Evolutionary conservation across 768 basidiomycete genomes (phyloP).

Genomic region (Amanita polypyramis): DNA sequence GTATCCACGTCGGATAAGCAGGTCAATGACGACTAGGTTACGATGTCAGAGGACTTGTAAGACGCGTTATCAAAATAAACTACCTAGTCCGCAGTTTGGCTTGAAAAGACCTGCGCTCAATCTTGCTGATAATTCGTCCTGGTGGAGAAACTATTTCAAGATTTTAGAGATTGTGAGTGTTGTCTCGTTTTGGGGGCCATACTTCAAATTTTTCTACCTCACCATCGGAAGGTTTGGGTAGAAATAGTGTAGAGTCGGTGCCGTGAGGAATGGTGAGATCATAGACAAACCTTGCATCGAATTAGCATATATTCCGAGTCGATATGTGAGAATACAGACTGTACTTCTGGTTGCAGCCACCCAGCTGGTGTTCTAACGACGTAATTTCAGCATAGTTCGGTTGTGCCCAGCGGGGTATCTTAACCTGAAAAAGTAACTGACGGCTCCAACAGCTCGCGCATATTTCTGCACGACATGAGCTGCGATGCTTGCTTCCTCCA

Average conservation of each 20-base stretch:
- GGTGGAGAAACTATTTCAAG: conserved; percentile 45
- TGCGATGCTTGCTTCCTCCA: conserved; percentile 83
- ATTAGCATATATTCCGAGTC: neutral
- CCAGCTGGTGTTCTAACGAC: conserved; percentile 43
- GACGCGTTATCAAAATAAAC: conserved; percentile 7
- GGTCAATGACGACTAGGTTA: conserved; percentile 74
- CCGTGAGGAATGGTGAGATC: conserved; percentile 62
- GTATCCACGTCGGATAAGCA: conserved; percentile 78
- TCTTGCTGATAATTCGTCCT: conserved; percentile 49
- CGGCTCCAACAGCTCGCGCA: conserved; percentile 50
- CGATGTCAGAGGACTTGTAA: neutral
- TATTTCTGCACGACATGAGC: conserved; percentile 52
- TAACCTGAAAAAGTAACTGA: conserved; percentile 78
- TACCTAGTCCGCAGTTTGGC: conserved; percentile 82
- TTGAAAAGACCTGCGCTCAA: conserved; percentile 77
- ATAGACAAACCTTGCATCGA: conserved; percentile 59
- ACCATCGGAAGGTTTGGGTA: conserved; percentile 73
- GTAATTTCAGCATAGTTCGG: neutral
- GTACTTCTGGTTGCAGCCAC: conserved; percentile 82
- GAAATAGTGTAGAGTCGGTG: conserved; percentile 35
- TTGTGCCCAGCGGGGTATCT: neutral
- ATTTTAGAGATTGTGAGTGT: neutral
- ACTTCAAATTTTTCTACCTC: conserved; percentile 95
- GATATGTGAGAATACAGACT: conserved; percentile 23
- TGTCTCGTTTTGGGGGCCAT: neutral